These are phyloP conservation scores for Hyphopichia buzzinii DNA, from an alignment of 1,139 yeast genomes.

Conservation along the genomic window DNA sequence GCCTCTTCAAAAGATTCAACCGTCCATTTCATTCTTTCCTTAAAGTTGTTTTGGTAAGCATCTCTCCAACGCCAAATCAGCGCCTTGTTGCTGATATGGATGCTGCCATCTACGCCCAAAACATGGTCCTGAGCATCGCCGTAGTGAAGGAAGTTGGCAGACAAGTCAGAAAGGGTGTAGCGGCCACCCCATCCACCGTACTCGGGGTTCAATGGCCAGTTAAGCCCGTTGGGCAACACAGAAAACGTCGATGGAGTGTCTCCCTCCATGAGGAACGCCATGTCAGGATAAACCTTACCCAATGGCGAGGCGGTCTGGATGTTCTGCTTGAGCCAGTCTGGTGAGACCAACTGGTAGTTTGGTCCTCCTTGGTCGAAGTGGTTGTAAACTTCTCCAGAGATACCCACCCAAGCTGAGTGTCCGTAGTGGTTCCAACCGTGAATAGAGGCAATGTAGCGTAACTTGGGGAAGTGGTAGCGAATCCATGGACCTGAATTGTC, in stretches of 20 bases:
- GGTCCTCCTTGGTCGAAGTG: conserved; percentile 22
- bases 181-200: no score
- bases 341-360: conserved; percentile 13
- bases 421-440: conserved; percentile 23
- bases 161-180: no score
- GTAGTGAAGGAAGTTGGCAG: no score
- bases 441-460: conserved; percentile 19
- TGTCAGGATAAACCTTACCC: conserved; percentile 19
- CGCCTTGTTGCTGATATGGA: no score
- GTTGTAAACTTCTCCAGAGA: conserved; percentile 19
- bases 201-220: conserved; percentile 17
- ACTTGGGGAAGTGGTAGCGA: conserved; percentile 16
- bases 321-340: conserved; percentile 17
- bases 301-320: conserved; percentile 18
- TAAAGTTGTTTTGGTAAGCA: conserved; percentile 22
- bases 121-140: no score
- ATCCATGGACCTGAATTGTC: conserved; percentile 26
- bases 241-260: conserved; percentile 22
- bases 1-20: conserved; percentile 16
- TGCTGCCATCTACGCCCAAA: no score
- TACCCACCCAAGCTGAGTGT: conserved; percentile 23
- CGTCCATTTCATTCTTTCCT: conserved; percentile 25
- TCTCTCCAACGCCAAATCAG: conserved; percentile 27
- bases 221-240: conserved; percentile 23
- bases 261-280: conserved; percentile 21